These are phyloP conservation scores for Elaphomyces granulatus DNA, from an alignment of 495 filamentous ascomycete species.

Conservation along the genomic window DNA sequence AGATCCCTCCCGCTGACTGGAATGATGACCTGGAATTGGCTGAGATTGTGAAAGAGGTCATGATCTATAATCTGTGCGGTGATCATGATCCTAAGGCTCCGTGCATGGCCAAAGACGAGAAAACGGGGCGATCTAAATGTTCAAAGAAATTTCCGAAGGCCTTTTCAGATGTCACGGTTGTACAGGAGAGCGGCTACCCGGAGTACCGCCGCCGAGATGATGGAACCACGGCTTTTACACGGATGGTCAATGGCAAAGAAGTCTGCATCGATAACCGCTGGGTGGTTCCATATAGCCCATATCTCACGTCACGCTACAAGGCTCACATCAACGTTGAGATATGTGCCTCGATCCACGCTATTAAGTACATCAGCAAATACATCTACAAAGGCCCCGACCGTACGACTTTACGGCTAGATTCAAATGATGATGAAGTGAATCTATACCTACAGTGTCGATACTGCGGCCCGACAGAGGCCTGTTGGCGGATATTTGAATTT, in stretches of 20 bases:
- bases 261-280: constrained; percentile 1
- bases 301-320: constrained; percentile 1
- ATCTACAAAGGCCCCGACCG: constrained; percentile 1
- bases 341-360: background rate
- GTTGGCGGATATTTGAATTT: background rate
- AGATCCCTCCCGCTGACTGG: background rate
- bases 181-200: background rate
- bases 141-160: background rate
- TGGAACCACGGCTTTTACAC: background rate
- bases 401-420: background rate
- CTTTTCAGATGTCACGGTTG: background rate
- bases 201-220: background rate
- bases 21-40: background rate
- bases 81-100: background rate
- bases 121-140: background rate
- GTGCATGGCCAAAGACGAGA: background rate
- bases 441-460: background rate
- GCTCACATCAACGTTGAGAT: constrained; percentile 3
- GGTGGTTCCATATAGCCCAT: constrained; percentile 3
- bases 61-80: constrained; percentile 1
- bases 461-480: background rate
- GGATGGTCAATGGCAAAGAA: background rate
- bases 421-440: background rate
- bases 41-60: background rate
- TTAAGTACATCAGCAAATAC: constrained; percentile 3